Conservation (phyloP, 176 grass and related monocot genomes). For the Lolium perenne region DNA sequence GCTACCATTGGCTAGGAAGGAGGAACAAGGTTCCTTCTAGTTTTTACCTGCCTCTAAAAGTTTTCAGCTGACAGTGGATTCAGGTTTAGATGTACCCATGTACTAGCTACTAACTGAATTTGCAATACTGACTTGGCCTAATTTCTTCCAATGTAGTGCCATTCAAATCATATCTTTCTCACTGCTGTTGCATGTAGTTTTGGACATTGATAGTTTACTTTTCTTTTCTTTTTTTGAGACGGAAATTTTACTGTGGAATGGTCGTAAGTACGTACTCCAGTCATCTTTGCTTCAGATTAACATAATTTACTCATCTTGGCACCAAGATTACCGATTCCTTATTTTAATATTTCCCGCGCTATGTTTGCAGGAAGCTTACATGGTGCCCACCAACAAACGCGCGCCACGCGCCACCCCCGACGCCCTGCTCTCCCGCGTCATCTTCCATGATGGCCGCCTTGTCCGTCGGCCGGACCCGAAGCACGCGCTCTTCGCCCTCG, state of each 20-base stretch:
- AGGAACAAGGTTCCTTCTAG: neutral
- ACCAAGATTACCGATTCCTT: too few relatives aligned
- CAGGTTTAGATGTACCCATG: neutral
- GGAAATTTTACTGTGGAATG: neutral
- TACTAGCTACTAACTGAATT: neutral
- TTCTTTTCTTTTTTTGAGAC: neutral
- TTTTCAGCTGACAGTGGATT: neutral
- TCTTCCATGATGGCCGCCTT: constrained; percentile 7
- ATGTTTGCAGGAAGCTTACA: neutral
- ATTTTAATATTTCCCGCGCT: too few relatives aligned
- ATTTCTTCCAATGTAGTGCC: neutral
- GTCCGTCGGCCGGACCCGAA: neutral
- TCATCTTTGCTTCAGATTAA: neutral
- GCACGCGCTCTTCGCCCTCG: neutral
- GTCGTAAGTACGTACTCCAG: neutral
- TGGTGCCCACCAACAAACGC: neutral
- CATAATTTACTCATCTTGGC: neutral
- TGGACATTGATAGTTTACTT: neutral
- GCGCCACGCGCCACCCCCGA: fast-evolving
- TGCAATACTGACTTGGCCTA: neutral
- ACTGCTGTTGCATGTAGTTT: neutral
- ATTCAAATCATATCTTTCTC: neutral
- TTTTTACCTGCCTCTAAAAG: neutral
- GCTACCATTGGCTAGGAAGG: too few relatives aligned
- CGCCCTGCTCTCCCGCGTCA: neutral